Evolutionary conservation across 768 basidiomycete genomes (phyloP).

Genomic region (Naganishia friedmannii): DNA sequence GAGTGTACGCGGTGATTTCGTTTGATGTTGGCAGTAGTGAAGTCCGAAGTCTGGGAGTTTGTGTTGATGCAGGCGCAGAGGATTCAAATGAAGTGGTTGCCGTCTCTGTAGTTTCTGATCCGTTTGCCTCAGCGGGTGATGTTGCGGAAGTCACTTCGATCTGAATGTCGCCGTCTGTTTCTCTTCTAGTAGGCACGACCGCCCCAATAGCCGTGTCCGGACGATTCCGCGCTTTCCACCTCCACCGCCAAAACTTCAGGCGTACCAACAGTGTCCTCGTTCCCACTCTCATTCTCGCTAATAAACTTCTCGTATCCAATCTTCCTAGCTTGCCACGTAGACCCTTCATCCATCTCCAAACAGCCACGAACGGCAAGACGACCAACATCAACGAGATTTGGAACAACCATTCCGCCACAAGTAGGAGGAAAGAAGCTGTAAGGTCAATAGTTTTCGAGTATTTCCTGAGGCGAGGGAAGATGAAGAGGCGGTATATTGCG

Average conservation of each 20-base stretch:
- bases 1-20: conserved; percentile 18
- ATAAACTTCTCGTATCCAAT: not conserved
- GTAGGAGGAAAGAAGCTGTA: conserved; percentile 1
- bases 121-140: not conserved
- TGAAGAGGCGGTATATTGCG: not conserved
- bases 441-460: conserved; percentile 9
- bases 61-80: not conserved
- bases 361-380: conserved; percentile 6
- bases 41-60: not conserved
- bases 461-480: conserved; percentile 6
- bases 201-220: not conserved
- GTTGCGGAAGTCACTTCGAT: not conserved
- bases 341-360: not conserved
- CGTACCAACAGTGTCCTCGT: not conserved
- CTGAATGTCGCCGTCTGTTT: not conserved
- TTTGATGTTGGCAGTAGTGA: not conserved
- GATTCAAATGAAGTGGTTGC: not conserved
- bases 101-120: not conserved
- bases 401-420: conserved; percentile 9
- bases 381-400: conserved; percentile 13
- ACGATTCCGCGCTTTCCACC: not conserved
- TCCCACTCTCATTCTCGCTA: too few species aligned
- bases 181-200: not conserved
- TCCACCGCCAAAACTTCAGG: not conserved
- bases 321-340: not conserved